Evolutionary conservation across 2,329 filamentous ascomycete species (phyloP).

Genomic region (Talaromyces amestolkiae): DNA sequence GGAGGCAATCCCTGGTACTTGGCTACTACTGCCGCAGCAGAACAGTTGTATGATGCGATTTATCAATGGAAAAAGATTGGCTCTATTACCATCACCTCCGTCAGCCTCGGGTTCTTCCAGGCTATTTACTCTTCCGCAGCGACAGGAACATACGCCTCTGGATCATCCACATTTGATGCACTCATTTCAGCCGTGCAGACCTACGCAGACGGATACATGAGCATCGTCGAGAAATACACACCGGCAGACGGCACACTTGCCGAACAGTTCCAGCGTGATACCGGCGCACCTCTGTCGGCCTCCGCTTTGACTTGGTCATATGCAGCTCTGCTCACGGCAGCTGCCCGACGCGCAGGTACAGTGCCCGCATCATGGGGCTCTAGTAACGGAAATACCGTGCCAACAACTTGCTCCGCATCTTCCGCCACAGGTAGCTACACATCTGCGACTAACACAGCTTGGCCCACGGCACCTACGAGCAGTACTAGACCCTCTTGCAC

Average conservation of each 20-base stretch:
- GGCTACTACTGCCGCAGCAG: slow-evolving; percentile 70
- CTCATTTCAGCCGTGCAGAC: slow-evolving; percentile 59
- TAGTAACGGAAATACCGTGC: slow-evolving; percentile 21
- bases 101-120: slow-evolving; percentile 69
- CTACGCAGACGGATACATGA: slow-evolving; percentile 60
- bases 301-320: slow-evolving; percentile 44
- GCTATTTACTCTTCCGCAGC: slow-evolving; percentile 59
- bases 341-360: slow-evolving; percentile 22
- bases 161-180: slow-evolving; percentile 45
- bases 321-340: slow-evolving; percentile 37
- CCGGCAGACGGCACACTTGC: slow-evolving; percentile 29
- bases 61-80: slow-evolving; percentile 67
- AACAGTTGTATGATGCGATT: slow-evolving; percentile 73
- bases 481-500: slow-evolving; percentile 22
- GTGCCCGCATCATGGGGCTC: slow-evolving; percentile 28
- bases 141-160: slow-evolving; percentile 67
- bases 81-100: slow-evolving; percentile 62
- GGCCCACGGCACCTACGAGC: slow-evolving; percentile 21
- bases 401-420: slow-evolving; percentile 25
- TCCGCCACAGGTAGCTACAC: slow-evolving; percentile 28
- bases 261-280: slow-evolving; percentile 38
- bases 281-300: slow-evolving; percentile 38
- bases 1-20: slow-evolving; percentile 80
- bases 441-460: slow-evolving; percentile 27
- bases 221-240: slow-evolving; percentile 35